phyloP scores from a whole-genome alignment of 441 rosid genomes.

The Mallotus japonicus region DNA sequence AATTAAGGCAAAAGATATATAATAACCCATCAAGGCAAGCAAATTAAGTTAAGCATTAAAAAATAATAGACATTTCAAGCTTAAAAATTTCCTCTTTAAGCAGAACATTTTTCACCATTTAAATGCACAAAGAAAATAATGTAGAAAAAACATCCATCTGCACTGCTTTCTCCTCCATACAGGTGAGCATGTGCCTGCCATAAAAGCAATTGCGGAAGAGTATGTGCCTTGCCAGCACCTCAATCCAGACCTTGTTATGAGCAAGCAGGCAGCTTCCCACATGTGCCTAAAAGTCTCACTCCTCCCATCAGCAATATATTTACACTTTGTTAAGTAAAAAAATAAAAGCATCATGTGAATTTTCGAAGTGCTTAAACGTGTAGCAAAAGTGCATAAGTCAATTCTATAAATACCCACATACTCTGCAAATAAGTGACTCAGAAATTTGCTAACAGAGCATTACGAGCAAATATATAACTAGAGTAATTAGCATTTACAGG shows the following conservation, averaged over 20 bases:
- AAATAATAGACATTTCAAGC: no score
- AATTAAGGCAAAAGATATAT: neutral
- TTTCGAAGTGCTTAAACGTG: neutral
- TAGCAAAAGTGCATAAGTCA: neutral
- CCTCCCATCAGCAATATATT: no score
- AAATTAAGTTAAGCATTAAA: no score
- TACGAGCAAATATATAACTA: neutral
- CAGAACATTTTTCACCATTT: neutral
- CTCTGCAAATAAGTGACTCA: no score
- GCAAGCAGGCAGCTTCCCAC: no score
- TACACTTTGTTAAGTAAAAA: no score
- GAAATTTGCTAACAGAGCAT: conserved; percentile 1
- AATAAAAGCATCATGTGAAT: no score
- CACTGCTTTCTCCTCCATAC: neutral
- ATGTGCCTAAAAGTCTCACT: no score
- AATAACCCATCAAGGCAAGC: no score
- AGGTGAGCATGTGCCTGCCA: neutral
- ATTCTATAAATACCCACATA: no score
- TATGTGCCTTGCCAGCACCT: neutral
- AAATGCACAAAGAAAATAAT: neutral
- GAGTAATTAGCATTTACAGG: conserved; percentile 14
- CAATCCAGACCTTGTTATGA: neutral
- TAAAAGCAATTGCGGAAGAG: neutral
- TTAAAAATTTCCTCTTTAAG: no score
- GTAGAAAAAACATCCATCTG: neutral